Conservation (phyloP, 2,329 filamentous ascomycete species). For the Alternaria novae-zelandiae region DNA sequence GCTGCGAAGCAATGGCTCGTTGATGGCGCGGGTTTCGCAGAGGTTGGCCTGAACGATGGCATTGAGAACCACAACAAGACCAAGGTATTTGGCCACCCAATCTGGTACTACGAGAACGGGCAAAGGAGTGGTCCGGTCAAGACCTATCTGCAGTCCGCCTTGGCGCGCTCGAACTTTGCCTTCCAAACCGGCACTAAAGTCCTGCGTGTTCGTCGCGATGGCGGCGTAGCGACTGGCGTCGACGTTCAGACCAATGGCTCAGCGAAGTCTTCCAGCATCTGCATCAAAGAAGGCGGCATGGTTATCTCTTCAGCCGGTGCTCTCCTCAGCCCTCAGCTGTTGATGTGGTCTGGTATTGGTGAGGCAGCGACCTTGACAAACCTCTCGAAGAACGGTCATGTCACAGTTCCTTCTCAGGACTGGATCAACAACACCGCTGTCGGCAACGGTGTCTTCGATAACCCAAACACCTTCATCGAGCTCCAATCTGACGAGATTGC, state of each 20-base stretch:
- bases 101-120: constrained; percentile 58
- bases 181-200: constrained; percentile 55
- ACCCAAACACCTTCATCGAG: constrained; percentile 63
- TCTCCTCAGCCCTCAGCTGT: constrained; percentile 45
- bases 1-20: constrained; percentile 60
- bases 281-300: constrained; percentile 34
- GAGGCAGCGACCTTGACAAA: constrained; percentile 26
- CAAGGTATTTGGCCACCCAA: constrained; percentile 57
- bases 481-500: constrained; percentile 52
- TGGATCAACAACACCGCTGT: constrained; percentile 61
- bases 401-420: constrained; percentile 43
- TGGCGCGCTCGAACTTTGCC: constrained; percentile 37
- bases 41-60: constrained; percentile 57
- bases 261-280: constrained; percentile 37
- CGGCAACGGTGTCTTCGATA: constrained; percentile 61
- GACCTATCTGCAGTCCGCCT: constrained; percentile 60
- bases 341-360: constrained; percentile 51
- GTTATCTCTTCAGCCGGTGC: constrained; percentile 43
- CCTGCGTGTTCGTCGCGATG: constrained; percentile 52
- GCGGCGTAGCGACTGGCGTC: constrained; percentile 53
- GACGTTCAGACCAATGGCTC: constrained; percentile 45
- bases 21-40: constrained; percentile 54
- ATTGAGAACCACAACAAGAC: constrained; percentile 53
- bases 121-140: constrained; percentile 58
- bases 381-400: constrained; percentile 47